Evolutionary conservation across 257 asterid genomes (phyloP), one percentile per base, ranked within the genome.

Genomic region (Gentiana dahurica): DNA sequence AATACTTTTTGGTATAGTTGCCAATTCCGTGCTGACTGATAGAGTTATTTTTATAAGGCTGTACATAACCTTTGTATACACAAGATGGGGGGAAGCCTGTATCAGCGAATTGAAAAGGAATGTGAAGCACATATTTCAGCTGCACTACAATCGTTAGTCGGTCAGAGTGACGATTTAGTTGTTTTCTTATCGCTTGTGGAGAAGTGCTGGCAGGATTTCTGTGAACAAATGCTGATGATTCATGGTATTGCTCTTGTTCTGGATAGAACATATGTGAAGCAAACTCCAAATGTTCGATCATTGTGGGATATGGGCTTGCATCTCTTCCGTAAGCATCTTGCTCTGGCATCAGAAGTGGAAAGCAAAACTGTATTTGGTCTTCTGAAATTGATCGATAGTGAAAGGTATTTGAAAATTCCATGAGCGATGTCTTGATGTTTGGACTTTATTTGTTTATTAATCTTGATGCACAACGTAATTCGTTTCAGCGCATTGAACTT

Each of bases 231-330:
- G 95, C 65, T 86, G 72, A 81, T 82, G 93, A 89, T 86, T 36
- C 89, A 95, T 51, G 86, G 95, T 53, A 89, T 89, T 73, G 97
- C 95, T 53, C 73, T 89, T 73, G 80, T 68, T 77, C 91, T 89
- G 37, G 97, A 89, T 75, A 76, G 95, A 74, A 89, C 95, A 66
- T 89, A 89, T 59, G 97, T 89, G 66, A 86, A 89, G 80, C 95
- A 84, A 75, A 84, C 93, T 36, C 75, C 94, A 4, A 80, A 74
- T 64, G 94, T 86, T 45, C 80, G 86, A 43, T 89, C 97, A 52
- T 62, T 89, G 65, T 89, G 97, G 97, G 97, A 89, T 79, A 89
- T 86, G 95, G 97, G 97, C 49, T 78, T 89, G 86, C 94, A 83
- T 69, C 88, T 89, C 71, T 89, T 86, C 68, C 80, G 89, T 71